Evolutionary conservation across 2,329 filamentous ascomycete genomes (phyloP).

Genomic region (Huntiella omanensis): DNA sequence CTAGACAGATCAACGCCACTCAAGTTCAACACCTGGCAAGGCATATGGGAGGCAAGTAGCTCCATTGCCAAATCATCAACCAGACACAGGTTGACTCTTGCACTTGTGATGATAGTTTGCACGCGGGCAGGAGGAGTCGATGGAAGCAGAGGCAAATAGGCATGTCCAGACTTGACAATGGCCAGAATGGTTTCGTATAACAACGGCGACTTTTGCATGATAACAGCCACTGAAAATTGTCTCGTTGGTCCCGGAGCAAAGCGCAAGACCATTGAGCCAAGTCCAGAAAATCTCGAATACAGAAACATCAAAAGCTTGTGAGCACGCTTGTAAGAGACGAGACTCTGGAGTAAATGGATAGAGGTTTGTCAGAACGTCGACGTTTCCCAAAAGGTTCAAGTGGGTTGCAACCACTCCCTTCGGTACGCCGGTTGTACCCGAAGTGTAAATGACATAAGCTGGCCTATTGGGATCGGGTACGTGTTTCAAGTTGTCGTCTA

Average conservation of each 20-base stretch:
- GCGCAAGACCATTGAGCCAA: slow-evolving; percentile 58
- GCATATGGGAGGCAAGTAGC: slow-evolving; percentile 3
- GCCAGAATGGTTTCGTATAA: slow-evolving; percentile 61
- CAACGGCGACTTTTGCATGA: slow-evolving; percentile 57
- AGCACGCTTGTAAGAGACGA: slow-evolving; percentile 64
- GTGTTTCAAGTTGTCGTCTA: slow-evolving; percentile 20
- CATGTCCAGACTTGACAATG: slow-evolving; percentile 54
- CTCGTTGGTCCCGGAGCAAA: slow-evolving; percentile 61
- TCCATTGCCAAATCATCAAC: slow-evolving; percentile 18
- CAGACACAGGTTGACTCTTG: slow-evolving; percentile 29
- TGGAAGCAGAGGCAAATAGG: slow-evolving; percentile 62
- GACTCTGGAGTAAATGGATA: slow-evolving; percentile 39
- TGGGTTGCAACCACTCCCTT: slow-evolving; percentile 69
- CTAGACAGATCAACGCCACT: slow-evolving; percentile 14
- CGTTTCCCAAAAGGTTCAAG: slow-evolving; percentile 55
- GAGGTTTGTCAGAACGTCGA: slow-evolving; percentile 43
- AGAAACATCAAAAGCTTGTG: slow-evolving; percentile 71
- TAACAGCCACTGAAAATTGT: slow-evolving; percentile 50
- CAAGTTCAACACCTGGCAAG: slow-evolving; percentile 18
- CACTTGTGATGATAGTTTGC: slow-evolving; percentile 41
- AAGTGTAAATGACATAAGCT: slow-evolving; percentile 68
- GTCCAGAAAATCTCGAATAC: slow-evolving; percentile 83
- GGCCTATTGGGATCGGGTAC: slow-evolving; percentile 28
- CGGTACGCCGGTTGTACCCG: slow-evolving; percentile 61
- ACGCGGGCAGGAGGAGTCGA: slow-evolving; percentile 47